Base-by-base conservation (phyloP, 306 rosid genomes). In the Abrus pulchellus region DNA sequence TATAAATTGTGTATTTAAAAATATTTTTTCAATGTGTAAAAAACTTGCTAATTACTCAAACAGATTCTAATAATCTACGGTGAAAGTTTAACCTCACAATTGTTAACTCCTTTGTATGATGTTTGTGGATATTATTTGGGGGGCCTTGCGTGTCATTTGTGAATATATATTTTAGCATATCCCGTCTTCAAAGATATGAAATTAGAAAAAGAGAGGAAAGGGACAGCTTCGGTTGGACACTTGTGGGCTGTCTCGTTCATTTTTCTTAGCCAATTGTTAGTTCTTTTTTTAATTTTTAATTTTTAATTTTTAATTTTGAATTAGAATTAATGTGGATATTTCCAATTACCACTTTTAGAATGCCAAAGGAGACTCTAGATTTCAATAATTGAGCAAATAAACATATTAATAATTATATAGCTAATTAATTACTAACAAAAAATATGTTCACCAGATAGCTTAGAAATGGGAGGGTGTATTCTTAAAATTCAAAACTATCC, bases 341-440 rank as follows among this genome's bases (percentile, higher is more conserved):
- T 47, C 47, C 57, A 67, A 5, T 69, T 69, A 47, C 44, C 12
- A 47, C 29, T 70, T 70, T 70, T 70, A 7, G 61, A 49, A 30
- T 6, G 30, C 12, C 5, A 43, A 27, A 3, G 11, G 6, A 44
- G 2, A 14, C 27, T 28, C 2, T 7, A 29, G 12, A 69, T 9
- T 69, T 69, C 59, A 30, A 30, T 69, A 69, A 69, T 69, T 69
- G 44, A 69, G 59, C 44, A 45, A 70, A 20, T 49, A 32, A 70
- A 70, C 55, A 44, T 1, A 68, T 27, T 68, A 32, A 70, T 49
- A 49, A 32, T 49, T 70, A 48, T 29, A 32, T 13, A 48, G 47
- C 8, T 47, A 20, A 20, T 20, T 30, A 13, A 48, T 12, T 14
- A 30, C 11, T 11, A 32, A 36, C 2, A 36, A 36, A 36, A 36